Evolutionary conservation across 179 eudicot species (phyloP).

Genomic region (Beta corolliflora): DNA sequence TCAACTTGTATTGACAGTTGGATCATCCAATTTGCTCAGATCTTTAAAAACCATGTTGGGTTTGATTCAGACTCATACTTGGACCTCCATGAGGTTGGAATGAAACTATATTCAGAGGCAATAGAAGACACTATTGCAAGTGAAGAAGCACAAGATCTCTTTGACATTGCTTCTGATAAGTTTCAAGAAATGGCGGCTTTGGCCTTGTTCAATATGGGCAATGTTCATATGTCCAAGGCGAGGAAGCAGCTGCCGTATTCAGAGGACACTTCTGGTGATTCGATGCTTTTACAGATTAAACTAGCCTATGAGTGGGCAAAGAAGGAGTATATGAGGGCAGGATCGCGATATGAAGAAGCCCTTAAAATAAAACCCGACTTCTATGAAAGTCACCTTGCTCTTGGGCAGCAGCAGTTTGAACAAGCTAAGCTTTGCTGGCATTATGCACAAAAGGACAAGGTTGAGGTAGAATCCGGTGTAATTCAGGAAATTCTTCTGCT

Average conservation of each 20-base stretch:
- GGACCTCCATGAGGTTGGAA: constrained; percentile 83
- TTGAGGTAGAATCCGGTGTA: constrained; percentile 45
- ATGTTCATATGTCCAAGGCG: constrained; percentile 86
- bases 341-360: constrained; percentile 66
- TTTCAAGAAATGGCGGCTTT: constrained; percentile 94
- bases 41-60: constrained; percentile 88
- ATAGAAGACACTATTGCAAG: constrained; percentile 78
- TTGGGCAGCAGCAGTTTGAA: constrained; percentile 88
- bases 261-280: constrained; percentile 55
- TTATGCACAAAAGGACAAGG: constrained; percentile 48
- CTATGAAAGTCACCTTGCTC: constrained; percentile 78
- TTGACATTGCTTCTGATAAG: constrained; percentile 73
- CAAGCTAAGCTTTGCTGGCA: constrained; percentile 84
- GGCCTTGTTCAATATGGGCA: constrained; percentile 92
- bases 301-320: constrained; percentile 75
- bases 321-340: constrained; percentile 67
- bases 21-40: constrained; percentile 77
- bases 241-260: constrained; percentile 51
- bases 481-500: constrained; percentile 61
- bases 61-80: constrained; percentile 78
- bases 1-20: constrained; percentile 59
- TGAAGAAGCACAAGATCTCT: constrained; percentile 79
- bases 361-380: constrained; percentile 73
- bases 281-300: constrained; percentile 44
- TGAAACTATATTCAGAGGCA: constrained; percentile 86